A percentile compares a stretch with the other conserved stretches of the same genome.
Conservation (phyloP, 169 alveolate genomes). For the Eimeria praecox region DNA sequence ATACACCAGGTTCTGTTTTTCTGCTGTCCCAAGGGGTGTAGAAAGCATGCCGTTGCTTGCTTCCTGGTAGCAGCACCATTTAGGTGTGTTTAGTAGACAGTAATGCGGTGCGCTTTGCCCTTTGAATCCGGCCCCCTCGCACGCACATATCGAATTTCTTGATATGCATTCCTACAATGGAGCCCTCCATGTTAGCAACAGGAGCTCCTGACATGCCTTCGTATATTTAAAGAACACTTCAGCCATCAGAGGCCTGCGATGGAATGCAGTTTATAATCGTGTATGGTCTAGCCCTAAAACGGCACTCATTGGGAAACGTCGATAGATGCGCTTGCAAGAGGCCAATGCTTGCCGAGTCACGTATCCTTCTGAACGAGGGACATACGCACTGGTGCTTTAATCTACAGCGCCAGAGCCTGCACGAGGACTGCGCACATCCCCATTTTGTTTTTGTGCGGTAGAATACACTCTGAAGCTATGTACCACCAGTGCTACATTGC, state of each 20-base stretch:
- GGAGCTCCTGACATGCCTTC: slow-evolving; percentile 82
- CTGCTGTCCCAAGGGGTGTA: background rate
- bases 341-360: background rate
- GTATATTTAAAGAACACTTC: background rate
- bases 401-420: too few species aligned
- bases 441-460: too few species aligned
- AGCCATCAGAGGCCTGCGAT: background rate
- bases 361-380: background rate
- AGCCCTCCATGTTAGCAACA: slow-evolving; percentile 60
- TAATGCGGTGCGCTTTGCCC: background rate
- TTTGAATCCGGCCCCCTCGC: slow-evolving; percentile 17
- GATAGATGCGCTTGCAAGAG: slow-evolving; percentile 18
- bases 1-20: background rate
- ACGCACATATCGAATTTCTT: slow-evolving; percentile 76
- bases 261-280: background rate
- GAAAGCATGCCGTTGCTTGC: background rate
- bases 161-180: slow-evolving; percentile 77
- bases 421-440: too few species aligned
- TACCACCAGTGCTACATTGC: too few species aligned
- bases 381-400: too few species aligned
- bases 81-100: background rate
- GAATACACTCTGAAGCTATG: too few species aligned
- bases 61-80: background rate
- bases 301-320: slow-evolving; percentile 23
- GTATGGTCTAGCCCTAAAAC: background rate